Conservation (phyloP, 2,329 filamentous ascomycete species). For the Xylariaceae sp. region DNA sequence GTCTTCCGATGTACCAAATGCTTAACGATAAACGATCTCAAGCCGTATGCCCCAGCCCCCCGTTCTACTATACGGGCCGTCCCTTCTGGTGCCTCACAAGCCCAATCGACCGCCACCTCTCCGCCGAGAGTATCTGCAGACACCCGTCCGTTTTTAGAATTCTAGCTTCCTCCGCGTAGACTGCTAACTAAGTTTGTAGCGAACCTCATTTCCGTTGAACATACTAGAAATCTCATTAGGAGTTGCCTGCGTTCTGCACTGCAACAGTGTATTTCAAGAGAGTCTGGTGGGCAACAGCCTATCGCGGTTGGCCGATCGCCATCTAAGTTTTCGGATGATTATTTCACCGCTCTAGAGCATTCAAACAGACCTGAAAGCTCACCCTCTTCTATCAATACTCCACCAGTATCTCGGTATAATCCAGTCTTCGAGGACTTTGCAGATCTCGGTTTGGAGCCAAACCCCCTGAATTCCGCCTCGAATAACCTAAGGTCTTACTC, state of each 20-base stretch:
- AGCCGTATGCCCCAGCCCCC: constrained; percentile 46
- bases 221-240: constrained; percentile 60
- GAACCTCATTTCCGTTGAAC: constrained; percentile 61
- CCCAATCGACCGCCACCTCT: constrained; percentile 25
- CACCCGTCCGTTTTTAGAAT: constrained; percentile 32
- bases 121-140: constrained; percentile 28
- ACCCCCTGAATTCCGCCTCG: constrained; percentile 38
- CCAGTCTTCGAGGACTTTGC: constrained; percentile 46
- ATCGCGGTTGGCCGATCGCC: constrained; percentile 21
- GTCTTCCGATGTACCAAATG: constrained; percentile 86
- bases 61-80: constrained; percentile 33
- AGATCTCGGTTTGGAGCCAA: constrained; percentile 47
- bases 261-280: constrained; percentile 36
- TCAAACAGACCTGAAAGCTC: constrained; percentile 32
- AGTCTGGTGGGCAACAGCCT: constrained; percentile 17
- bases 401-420: constrained; percentile 34
- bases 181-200: constrained; percentile 31
- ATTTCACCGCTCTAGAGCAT: constrained; percentile 27
- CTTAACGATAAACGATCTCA: constrained; percentile 82
- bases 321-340: constrained; percentile 31
- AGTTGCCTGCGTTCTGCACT: constrained; percentile 51
- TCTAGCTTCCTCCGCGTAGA: neutral
- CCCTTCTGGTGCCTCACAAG: constrained; percentile 18
- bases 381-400: constrained; percentile 33
- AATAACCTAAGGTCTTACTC: constrained; percentile 50